phyloP scores from a whole-genome alignment of 2,329 filamentous ascomycete genomes.

The Fusarium caatingaense region DNA sequence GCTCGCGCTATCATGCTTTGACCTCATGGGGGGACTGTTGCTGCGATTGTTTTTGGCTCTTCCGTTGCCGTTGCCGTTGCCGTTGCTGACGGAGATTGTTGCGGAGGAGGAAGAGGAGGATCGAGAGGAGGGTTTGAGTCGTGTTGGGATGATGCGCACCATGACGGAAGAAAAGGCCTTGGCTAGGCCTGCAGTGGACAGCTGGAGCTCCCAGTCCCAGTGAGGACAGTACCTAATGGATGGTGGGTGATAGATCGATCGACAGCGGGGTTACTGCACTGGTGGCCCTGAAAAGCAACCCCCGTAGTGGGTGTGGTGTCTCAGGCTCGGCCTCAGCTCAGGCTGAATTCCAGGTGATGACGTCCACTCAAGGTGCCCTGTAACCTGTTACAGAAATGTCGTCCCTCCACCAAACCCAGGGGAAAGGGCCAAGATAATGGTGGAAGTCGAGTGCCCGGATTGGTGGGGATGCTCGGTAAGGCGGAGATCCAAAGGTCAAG shows the following conservation, averaged over 20 bases:
- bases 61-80: conserved; percentile 27
- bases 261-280: conserved; percentile 30
- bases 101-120: conserved; percentile 53
- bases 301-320: conserved; percentile 12
- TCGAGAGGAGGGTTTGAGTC: conserved; percentile 59
- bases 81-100: conserved; percentile 40
- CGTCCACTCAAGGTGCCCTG: conserved; percentile 23
- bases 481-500: conserved; percentile 11
- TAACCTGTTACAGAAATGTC: conserved; percentile 15
- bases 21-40: conserved; percentile 63
- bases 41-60: conserved; percentile 58
- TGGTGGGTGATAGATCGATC: conserved; percentile 28
- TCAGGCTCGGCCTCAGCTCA: conserved; percentile 27
- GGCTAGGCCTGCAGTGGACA: conserved; percentile 13
- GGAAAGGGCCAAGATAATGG: conserved; percentile 7
- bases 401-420: conserved; percentile 2
- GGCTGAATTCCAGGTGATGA: conserved; percentile 29
- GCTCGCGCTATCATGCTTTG: conserved; percentile 58
- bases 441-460: conserved; percentile 8
- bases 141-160: conserved; percentile 68
- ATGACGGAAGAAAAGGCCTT: conserved; percentile 52
- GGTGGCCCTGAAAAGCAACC: conserved; percentile 6
- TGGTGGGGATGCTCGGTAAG: conserved; percentile 24
- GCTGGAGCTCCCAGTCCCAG: conserved; percentile 23
- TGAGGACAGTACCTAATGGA: neutral